Percentiles rank a stretch among this genome's conserved stretches.
phyloP scores from a whole-genome alignment of 176 grass and related monocot genomes.

The Secale cereale region DNA sequence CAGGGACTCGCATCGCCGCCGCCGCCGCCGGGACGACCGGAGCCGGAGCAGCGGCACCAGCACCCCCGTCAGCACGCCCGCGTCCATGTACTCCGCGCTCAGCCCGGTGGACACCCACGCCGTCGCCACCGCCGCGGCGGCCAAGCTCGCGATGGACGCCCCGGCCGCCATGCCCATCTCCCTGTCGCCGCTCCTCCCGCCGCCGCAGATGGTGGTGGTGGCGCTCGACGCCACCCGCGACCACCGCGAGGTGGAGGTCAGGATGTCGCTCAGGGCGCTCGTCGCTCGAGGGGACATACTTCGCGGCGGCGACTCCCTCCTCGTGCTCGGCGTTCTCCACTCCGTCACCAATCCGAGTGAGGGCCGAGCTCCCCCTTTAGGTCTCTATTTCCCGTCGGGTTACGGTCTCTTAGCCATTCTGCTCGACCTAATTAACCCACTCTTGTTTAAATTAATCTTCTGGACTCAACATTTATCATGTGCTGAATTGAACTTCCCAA shows the following conservation, averaged over 20 bases:
- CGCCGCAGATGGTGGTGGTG: conserved; percentile 58
- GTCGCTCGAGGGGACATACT: conserved; percentile 42
- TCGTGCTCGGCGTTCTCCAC: conserved; percentile 67
- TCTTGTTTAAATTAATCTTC: not conserved
- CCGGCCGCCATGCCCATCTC: not conserved
- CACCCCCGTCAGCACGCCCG: conserved; percentile 22
- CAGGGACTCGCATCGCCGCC: not conserved
- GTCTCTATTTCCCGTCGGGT: not conserved
- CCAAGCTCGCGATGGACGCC: not conserved
- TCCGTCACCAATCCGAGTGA: conserved; percentile 56
- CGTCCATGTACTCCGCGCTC: conserved; percentile 44
- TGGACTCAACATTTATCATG: not conserved
- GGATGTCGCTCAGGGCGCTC: conserved; percentile 20
- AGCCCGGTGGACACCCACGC: conserved; percentile 16
- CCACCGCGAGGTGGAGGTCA: conserved; percentile 53
- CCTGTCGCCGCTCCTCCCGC: conserved; percentile 7
- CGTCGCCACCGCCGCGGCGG: not conserved
- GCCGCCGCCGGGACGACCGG: not conserved
- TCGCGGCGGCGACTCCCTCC: conserved; percentile 40
- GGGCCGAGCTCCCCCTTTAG: conserved; percentile 3
- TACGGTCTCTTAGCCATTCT: not conserved
- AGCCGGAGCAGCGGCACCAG: conserved; percentile 21
- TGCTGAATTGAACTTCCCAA: not conserved
- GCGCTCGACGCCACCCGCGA: conserved; percentile 57
- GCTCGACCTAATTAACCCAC: not conserved